Base-by-base conservation (phyloP, 805 yeast genomes). In the Torulaspora indica region DNA sequence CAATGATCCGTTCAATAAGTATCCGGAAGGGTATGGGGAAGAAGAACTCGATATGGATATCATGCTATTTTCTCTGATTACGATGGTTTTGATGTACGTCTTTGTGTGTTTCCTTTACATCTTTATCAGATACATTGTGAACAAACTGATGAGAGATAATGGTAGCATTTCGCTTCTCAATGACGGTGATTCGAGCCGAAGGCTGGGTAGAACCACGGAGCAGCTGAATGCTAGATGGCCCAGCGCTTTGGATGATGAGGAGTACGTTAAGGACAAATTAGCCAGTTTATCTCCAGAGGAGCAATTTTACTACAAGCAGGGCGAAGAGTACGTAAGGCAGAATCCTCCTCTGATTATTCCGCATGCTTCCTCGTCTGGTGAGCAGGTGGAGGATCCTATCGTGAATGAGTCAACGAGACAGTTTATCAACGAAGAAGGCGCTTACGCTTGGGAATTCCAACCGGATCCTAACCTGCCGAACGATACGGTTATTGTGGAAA, bases 371-470 rank as follows among this genome's bases (percentile, higher is more conserved):
- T 51, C 64, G 1, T 34, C 40, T 8, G 32, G 40, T 17, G 51
- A 46, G n/a, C 48, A 45, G 10, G 41, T 53, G 6, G 52, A 54
- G 7, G 68, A 66, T 49, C 69, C 70, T 1, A 57, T 66, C 8
- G 55, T 66, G 18, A 63, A 62, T 39, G 67, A 60, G 15, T 60
- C 64, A 43, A 59, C 69, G 2, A 49, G 55, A 42, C 61, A 56
- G 35, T 66, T 83, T 15, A 85, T 87, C 22, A 95, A 88, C 53
- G 95, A 88, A 51, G 89, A 87, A 60, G 96, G 95, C 2, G 82
- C 90, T 1, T 67, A 74, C 12, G 98, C 97, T 1, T 90, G 95
- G 86, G 95, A 90, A 55, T 91, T 93, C 58, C 73, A 71, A 41
- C 79, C 82, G 17, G 69, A 69, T 56, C 63, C 72, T 8, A 74